phyloP scores from a whole-genome alignment of 768 basidiomycete species.

The Termitomyces sp. region DNA sequence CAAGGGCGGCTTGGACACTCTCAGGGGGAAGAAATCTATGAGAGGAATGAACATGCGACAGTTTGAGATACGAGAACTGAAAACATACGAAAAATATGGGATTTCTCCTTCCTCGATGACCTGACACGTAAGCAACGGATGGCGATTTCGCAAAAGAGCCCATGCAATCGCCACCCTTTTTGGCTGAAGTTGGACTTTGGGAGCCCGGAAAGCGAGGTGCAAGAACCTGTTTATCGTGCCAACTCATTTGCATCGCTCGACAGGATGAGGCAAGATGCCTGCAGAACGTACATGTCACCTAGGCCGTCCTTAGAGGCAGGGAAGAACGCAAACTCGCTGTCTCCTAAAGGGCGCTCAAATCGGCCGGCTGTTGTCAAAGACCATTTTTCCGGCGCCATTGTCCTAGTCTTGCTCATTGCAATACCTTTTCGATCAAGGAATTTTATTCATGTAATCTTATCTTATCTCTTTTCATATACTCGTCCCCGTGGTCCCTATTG shows the following conservation, averaged over 20 bases:
- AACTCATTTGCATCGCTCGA: background rate
- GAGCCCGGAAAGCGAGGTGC: slow-evolving; percentile 24
- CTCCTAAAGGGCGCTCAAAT: slow-evolving; percentile 21
- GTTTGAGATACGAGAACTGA: background rate
- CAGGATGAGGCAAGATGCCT: background rate
- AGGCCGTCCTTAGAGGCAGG: slow-evolving; percentile 24
- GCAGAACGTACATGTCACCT: slow-evolving; percentile 28
- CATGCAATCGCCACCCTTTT: slow-evolving; percentile 44
- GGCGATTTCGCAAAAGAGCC: slow-evolving; percentile 51
- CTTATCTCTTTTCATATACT: no score
- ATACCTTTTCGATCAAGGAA: no score
- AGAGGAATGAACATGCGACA: background rate
- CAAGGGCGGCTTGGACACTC: slow-evolving; percentile 30
- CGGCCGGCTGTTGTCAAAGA: background rate
- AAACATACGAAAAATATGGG: slow-evolving; percentile 46
- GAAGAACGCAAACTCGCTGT: slow-evolving; percentile 27
- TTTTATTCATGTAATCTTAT: no score
- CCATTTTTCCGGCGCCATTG: background rate
- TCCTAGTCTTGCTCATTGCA: no score
- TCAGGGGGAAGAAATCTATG: slow-evolving; percentile 37
- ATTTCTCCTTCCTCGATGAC: slow-evolving; percentile 33
- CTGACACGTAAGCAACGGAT: slow-evolving; percentile 49
- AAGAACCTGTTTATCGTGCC: slow-evolving; percentile 20
- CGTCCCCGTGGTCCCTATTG: no score
- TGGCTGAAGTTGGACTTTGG: slow-evolving; percentile 12